Conservation (phyloP, 805 yeast genomes). For the Naumovozyma castellii region DNA sequence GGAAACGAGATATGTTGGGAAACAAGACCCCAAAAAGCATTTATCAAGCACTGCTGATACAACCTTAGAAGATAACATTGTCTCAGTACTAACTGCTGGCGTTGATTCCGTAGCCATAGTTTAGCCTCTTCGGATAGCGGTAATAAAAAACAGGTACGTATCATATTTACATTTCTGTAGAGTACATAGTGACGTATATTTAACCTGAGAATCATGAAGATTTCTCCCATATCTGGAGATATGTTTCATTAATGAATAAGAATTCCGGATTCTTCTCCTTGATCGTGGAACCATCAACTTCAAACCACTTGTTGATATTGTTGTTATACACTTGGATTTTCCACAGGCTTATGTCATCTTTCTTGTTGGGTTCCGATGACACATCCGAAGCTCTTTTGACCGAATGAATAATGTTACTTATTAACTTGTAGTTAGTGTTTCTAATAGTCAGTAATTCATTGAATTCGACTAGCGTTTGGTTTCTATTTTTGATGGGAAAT, state of each 20-base stretch:
- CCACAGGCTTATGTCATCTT: slow-evolving; percentile 34
- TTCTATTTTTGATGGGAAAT: slow-evolving; percentile 34
- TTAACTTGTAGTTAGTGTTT: slow-evolving; percentile 32
- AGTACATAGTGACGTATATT: neutral
- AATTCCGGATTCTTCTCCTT: slow-evolving; percentile 44
- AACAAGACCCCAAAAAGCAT: slow-evolving; percentile 98
- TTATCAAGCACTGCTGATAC: slow-evolving; percentile 78
- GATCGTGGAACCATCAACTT: slow-evolving; percentile 44
- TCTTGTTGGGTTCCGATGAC: slow-evolving; percentile 6
- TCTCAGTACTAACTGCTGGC: slow-evolving; percentile 77
- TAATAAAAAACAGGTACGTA: too few relatives aligned
- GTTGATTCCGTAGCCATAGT: slow-evolving; percentile 86
- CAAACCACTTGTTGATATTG: slow-evolving; percentile 43
- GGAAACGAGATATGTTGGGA: slow-evolving; percentile 93
- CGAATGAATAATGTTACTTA: slow-evolving; percentile 40
- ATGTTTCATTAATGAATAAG: slow-evolving; percentile 51
- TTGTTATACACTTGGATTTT: slow-evolving; percentile 40
- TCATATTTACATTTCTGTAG: neutral
- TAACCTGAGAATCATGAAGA: neutral
- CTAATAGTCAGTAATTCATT: slow-evolving; percentile 33
- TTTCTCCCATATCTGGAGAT: slow-evolving; percentile 59
- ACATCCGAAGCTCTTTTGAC: slow-evolving; percentile 10
- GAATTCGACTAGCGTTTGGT: slow-evolving; percentile 57
- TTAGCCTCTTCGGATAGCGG: slow-evolving; percentile 34
- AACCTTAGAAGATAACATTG: slow-evolving; percentile 82